These are phyloP conservation scores for Suillus subaureus DNA, from an alignment of 768 basidiomycete species.

Conservation along the genomic window DNA sequence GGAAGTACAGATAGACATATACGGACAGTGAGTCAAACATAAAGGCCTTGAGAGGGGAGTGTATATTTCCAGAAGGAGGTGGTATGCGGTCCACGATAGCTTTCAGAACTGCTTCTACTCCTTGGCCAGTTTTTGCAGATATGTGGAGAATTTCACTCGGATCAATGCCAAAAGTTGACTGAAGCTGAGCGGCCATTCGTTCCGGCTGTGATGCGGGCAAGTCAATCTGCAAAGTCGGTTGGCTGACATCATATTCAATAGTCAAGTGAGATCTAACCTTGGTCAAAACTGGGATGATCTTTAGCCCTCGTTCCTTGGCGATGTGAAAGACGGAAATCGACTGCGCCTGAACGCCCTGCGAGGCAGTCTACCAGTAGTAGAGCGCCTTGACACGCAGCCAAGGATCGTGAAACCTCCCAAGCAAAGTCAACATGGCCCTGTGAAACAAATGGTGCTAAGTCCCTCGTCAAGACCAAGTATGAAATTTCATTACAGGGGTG, in stretches of 20 bases:
- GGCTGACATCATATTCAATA: slow-evolving; percentile 5
- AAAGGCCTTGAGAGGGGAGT: slow-evolving; percentile 74
- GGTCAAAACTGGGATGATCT: slow-evolving; percentile 89
- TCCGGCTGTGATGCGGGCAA: slow-evolving; percentile 87
- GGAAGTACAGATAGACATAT: slow-evolving; percentile 5
- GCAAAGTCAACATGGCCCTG: slow-evolving; percentile 98
- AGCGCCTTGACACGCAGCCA: slow-evolving; percentile 94
- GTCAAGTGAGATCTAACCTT: slow-evolving; percentile 55
- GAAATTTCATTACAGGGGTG: slow-evolving; percentile 67
- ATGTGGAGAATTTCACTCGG: slow-evolving; percentile 75
- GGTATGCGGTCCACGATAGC: slow-evolving; percentile 87
- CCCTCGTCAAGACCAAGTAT: neutral
- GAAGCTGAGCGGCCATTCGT: slow-evolving; percentile 78
- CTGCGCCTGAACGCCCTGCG: slow-evolving; percentile 97
- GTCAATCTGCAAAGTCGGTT: slow-evolving; percentile 66
- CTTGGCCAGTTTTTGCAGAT: slow-evolving; percentile 91
- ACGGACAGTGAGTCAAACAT: slow-evolving; percentile 91
- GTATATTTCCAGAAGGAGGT: slow-evolving; percentile 60
- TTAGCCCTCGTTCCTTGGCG: slow-evolving; percentile 78
- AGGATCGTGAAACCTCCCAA: slow-evolving; percentile 92
- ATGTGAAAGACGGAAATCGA: slow-evolving; percentile 93
- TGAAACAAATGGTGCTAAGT: neutral
- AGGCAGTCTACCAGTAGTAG: slow-evolving; percentile 88
- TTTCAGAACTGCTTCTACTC: slow-evolving; percentile 74
- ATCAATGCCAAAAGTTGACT: slow-evolving; percentile 80